phyloP scores from a whole-genome alignment of 257 asterid genomes.

The Eucommia ulmoides region DNA sequence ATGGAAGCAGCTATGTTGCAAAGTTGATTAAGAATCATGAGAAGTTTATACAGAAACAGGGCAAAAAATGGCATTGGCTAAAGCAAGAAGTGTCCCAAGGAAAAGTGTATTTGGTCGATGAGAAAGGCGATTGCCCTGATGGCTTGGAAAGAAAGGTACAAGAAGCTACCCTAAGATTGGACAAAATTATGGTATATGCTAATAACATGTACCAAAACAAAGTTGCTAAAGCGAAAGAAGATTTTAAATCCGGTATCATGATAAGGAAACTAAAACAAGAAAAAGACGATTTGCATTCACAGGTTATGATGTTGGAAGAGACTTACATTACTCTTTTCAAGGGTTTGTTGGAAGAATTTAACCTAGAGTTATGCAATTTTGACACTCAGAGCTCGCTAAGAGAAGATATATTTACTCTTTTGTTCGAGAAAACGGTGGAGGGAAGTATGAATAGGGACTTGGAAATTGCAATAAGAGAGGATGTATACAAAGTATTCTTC shows the following conservation, averaged over 20 bases:
- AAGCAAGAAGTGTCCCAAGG: slow-evolving; percentile 10
- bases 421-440: background rate
- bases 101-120: slow-evolving; percentile 13
- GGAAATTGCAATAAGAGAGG: slow-evolving; percentile 22
- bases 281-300: slow-evolving; percentile 20
- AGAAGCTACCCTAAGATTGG: slow-evolving; percentile 24
- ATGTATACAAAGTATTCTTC: slow-evolving; percentile 12
- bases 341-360: slow-evolving; percentile 18
- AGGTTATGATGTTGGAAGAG: slow-evolving; percentile 32
- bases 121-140: slow-evolving; percentile 17
- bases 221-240: background rate
- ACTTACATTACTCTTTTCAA: slow-evolving; percentile 22
- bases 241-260: slow-evolving; percentile 8
- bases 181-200: slow-evolving; percentile 18
- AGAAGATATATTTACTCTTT: too few species aligned
- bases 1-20: slow-evolving; percentile 23
- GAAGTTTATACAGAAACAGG: slow-evolving; percentile 26
- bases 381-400: background rate
- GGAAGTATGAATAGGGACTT: slow-evolving; percentile 1
- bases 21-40: slow-evolving; percentile 36
- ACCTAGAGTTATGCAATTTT: slow-evolving; percentile 2
- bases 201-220: slow-evolving; percentile 6
- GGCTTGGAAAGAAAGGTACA: slow-evolving; percentile 22
- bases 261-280: slow-evolving; percentile 20
- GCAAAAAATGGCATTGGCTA: slow-evolving; percentile 13